These are phyloP conservation scores for Apiospora pterosperma DNA, from an alignment of 2,329 filamentous ascomycete species.

Conservation along the genomic window DNA sequence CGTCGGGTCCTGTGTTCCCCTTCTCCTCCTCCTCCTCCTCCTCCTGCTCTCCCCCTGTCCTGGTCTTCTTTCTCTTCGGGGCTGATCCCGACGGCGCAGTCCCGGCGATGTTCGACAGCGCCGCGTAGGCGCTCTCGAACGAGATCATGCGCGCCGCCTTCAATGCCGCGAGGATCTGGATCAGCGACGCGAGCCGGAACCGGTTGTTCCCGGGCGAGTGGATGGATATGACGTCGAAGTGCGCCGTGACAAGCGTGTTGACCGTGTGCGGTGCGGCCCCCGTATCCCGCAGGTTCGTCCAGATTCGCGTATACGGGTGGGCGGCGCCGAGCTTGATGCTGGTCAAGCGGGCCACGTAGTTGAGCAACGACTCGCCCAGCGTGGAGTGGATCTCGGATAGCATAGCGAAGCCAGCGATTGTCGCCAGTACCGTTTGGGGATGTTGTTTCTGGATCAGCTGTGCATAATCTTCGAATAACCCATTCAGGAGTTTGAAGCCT, in stretches of 20 bases:
- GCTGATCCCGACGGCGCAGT: not conserved
- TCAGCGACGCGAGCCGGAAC: not conserved
- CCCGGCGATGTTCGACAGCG: not conserved
- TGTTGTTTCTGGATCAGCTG: not conserved
- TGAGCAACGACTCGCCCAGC: slow-evolving; percentile 8
- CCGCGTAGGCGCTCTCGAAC: not conserved
- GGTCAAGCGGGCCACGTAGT: slow-evolving; percentile 7
- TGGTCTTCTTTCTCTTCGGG: not conserved
- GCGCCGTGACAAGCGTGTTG: not conserved
- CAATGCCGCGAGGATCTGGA: not conserved
- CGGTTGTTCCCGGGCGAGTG: not conserved
- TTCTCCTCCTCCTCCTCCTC: not conserved
- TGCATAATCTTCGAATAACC: slow-evolving; percentile 1
- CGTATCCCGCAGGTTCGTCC: slow-evolving; percentile 4
- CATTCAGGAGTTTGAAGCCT: slow-evolving; percentile 1
- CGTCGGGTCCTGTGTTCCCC: not conserved
- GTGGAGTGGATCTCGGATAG: not conserved
- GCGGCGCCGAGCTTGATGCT: slow-evolving; percentile 5
- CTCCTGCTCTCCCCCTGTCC: not conserved
- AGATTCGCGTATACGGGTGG: slow-evolving; percentile 9
- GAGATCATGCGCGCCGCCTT: not conserved
- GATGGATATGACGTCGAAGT: not conserved
- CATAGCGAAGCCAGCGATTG: not conserved
- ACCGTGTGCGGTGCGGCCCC: not conserved
- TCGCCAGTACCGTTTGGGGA: slow-evolving; percentile 5